These are phyloP conservation scores for Paraconiothyrium sp. DNA, from an alignment of 2,329 filamentous ascomycete genomes.

Conservation along the genomic window DNA sequence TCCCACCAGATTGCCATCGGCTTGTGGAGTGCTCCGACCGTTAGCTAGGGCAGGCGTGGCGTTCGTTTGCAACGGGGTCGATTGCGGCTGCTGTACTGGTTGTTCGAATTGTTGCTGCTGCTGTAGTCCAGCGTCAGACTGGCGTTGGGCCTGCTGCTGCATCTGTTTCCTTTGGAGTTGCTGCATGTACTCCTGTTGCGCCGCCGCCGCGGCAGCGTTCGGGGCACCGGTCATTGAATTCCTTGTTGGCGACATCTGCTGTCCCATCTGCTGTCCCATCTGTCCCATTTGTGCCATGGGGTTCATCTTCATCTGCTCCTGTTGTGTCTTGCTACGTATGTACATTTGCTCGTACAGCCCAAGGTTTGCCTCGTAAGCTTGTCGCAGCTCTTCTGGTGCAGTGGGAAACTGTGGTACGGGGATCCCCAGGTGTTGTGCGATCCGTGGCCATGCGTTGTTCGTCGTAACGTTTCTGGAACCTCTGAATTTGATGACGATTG, in stretches of 20 bases:
- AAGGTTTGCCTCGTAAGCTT: slow-evolving; percentile 79
- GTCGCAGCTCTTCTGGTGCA: slow-evolving; percentile 74
- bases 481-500: slow-evolving; percentile 77
- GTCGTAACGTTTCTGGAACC: slow-evolving; percentile 79
- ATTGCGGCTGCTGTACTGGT: slow-evolving; percentile 41
- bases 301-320: slow-evolving; percentile 49
- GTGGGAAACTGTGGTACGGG: slow-evolving; percentile 61
- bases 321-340: slow-evolving; percentile 60
- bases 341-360: slow-evolving; percentile 78
- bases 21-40: slow-evolving; percentile 58
- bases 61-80: slow-evolving; percentile 58
- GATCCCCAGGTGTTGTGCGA: slow-evolving; percentile 66
- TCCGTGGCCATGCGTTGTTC: slow-evolving; percentile 75
- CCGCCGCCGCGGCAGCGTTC: slow-evolving; percentile 57
- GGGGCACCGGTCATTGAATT: slow-evolving; percentile 39
- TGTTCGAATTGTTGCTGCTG: slow-evolving; percentile 49
- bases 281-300: slow-evolving; percentile 15
- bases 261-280: slow-evolving; percentile 22
- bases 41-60: slow-evolving; percentile 58
- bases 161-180: slow-evolving; percentile 55
- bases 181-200: slow-evolving; percentile 57
- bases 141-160: slow-evolving; percentile 32
- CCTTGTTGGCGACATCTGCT: slow-evolving; percentile 49
- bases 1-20: slow-evolving; percentile 38
- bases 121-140: slow-evolving; percentile 15